Evolutionary conservation across 257 asterid genomes (phyloP), one percentile per base, ranked within the genome.

Genomic region (Knoxia roxburghii): DNA sequence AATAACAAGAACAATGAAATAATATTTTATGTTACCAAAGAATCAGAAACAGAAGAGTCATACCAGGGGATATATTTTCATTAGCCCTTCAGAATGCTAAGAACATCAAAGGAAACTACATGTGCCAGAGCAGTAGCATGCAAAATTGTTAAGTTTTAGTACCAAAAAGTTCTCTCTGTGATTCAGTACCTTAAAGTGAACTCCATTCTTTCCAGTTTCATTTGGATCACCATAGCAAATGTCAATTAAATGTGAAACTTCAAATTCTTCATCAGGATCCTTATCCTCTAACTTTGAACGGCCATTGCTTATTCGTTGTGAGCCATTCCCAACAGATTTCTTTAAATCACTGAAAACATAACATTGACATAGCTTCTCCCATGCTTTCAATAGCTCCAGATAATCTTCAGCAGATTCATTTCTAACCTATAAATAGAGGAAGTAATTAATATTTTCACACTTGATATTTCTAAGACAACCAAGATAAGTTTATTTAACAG

Each of bases 181-280:
- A 49, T 32, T n/a, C 40, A 24, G 48, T 83, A 92, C 98, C 97
- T 82, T 81, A 60, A 92, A 89, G 71, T 86, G 86, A 61, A 92
- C 71, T 65, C 88, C 83, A 1, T 71, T 68, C 70, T 86, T 87
- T 61, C 84, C 89, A 0, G 72, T 75, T 37, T 78, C 65, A 62
- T 51, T 69, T 30, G 93, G 97, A 89, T 87, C 95, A 7, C 98
- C 96, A 40, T 73, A 85, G 74, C 96, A 87, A 66, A 89, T 83
- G 70, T 80, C 89, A 54, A 89, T 73, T 18, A 92, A 72, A 69
- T 26, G 48, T 33, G 76, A 76, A 58, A 89, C 90, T 82, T 92
- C 98, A 65, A 63, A 85, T 64, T 82, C 97, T 45, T 53, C 89
- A 2, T 76, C 73, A 45, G 87, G 59, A 46, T 20, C 86, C 64